Evolutionary conservation across 2,329 filamentous ascomycete species (phyloP).

Genomic region (Exserohilum rostratum): DNA sequence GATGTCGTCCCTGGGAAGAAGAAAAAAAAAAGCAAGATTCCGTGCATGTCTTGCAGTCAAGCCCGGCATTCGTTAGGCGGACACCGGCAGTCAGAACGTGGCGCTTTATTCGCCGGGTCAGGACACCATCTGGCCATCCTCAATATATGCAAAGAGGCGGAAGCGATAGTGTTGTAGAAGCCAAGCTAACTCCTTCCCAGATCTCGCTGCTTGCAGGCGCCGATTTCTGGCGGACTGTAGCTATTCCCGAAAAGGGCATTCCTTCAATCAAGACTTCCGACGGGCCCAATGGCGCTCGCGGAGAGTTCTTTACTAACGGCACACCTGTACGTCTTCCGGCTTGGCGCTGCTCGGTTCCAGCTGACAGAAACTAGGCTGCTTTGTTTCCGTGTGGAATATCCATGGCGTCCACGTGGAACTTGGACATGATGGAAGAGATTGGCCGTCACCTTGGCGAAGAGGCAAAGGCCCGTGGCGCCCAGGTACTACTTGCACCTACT

Average conservation of each 20-base stretch:
- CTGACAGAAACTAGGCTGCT: constrained; percentile 63
- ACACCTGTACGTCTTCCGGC: constrained; percentile 45
- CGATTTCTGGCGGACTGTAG: constrained; percentile 73
- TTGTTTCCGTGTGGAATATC: constrained; percentile 81
- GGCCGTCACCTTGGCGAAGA: constrained; percentile 75
- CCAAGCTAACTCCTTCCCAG: constrained; percentile 38
- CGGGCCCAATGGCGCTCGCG: constrained; percentile 72
- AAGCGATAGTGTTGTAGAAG: constrained; percentile 9
- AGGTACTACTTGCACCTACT: constrained; percentile 76
- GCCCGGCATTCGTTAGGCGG: background rate
- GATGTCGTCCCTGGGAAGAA: constrained; percentile 3
- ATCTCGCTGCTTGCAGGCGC: constrained; percentile 56
- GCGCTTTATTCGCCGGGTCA: constrained; percentile 8
- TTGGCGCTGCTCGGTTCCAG: constrained; percentile 6
- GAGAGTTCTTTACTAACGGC: constrained; percentile 68
- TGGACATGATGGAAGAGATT: constrained; percentile 69
- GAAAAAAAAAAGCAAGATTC: constrained; percentile 4
- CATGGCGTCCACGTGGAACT: constrained; percentile 80
- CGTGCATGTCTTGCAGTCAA: background rate
- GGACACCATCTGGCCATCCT: constrained; percentile 11
- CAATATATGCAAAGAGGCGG: constrained; percentile 13
- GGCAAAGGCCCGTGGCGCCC: constrained; percentile 72
- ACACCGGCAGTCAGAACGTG: constrained; percentile 3
- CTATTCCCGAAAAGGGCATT: constrained; percentile 65
- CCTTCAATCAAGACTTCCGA: constrained; percentile 70